Base-by-base conservation (phyloP, 371 early-diverging fungal species). In the Mortierella sp. region DNA sequence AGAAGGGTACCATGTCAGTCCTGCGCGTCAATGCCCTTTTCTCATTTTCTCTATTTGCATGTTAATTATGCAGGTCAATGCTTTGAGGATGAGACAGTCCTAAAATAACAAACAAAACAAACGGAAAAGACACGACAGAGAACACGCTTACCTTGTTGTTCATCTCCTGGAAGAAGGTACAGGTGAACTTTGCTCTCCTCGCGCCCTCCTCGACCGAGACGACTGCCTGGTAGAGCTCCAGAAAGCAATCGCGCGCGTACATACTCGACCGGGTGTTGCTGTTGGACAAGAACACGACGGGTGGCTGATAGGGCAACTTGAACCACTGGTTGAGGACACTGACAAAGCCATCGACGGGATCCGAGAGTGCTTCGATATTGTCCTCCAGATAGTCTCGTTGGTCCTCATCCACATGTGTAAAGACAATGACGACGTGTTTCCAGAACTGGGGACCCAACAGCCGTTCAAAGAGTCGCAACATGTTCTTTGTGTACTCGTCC, bases 331-430 rank as follows among this genome's bases (percentile, higher is more conserved):
- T 78, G n/a, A 91, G 73, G 40, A 89, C 88, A 29, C 85, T 82
- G 34, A 89, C 89, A 73, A 90, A 89, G 0, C 90, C 90, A 40
- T 89, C 90, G 2, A 44, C 10, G 14, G 88, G 89, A 45, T 90
- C 89, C 16, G 82, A 80, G n/a, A 90, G 81, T 0, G 88, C 90
- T 37, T 90, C 90, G 64, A 90, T 89, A 67, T 90, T 89, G 61
- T 87, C 88, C n/a, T 89, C 90, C 40, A 91, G 79, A 66, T 88
- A 88, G 64, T 90, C 92, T 26, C 88, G 73, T 26, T 86, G 84
- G 44, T 90, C 89, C 67, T 90, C 91, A 69, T 91, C 92, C 24
- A 90, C 91, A 78, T 90, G 90, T 2, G 92, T 91, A 71, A 91
- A 91, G 47, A 89, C 91, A 61, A 91, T 85, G 19, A 90, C 88